Conservation (phyloP, 139 green algal genomes). For the Chlamydomonas sp. region DNA sequence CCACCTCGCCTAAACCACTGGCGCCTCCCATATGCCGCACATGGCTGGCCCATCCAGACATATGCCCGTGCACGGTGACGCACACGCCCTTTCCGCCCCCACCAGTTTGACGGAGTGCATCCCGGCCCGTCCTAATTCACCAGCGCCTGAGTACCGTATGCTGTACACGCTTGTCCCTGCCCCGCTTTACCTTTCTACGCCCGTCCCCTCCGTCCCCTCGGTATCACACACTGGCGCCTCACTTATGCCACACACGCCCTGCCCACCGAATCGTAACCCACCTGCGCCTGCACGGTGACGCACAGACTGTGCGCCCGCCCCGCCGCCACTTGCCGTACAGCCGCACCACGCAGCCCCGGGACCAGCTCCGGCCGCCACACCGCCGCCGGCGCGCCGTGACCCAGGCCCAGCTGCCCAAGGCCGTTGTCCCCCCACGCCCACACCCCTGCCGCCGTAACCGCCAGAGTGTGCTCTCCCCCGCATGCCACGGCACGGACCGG, state of each 20-base stretch:
- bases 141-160: no score
- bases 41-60: no score
- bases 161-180: no score
- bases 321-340: constrained; percentile 72
- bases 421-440: constrained; percentile 86
- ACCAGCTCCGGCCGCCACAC: constrained; percentile 11
- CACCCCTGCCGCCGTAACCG: constrained; percentile 78
- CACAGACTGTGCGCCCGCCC: constrained; percentile 82
- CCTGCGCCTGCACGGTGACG: constrained; percentile 82
- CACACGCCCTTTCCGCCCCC: no score
- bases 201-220: no score
- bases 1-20: no score
- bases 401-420: constrained; percentile 84
- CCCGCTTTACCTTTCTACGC: no score
- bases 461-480: constrained; percentile 83
- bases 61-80: no score
- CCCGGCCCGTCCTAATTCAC: no score
- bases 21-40: no score
- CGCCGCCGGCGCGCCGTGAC: constrained; percentile 43
- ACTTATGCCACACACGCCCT: neutral
- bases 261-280: neutral
- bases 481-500: constrained; percentile 42
- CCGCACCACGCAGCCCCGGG: neutral
- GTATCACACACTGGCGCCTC: no score
- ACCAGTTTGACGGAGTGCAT: no score